These are phyloP conservation scores for Leccinum broughii DNA, from an alignment of 768 basidiomycete species.

Conservation along the genomic window DNA sequence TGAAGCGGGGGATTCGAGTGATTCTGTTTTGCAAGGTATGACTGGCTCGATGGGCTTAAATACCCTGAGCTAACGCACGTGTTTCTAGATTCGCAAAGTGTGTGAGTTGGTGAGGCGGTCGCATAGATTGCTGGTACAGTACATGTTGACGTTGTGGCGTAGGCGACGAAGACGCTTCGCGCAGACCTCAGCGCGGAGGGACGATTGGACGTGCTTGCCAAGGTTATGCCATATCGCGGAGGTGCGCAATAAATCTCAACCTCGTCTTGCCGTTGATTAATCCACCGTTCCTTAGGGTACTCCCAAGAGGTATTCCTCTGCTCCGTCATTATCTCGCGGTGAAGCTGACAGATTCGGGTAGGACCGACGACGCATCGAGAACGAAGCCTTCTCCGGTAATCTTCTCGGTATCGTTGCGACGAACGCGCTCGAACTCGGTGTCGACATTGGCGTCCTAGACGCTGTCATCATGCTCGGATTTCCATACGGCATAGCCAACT, in stretches of 20 bases:
- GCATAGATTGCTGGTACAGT: background rate
- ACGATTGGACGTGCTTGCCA: conserved; percentile 70
- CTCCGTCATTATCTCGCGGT: background rate
- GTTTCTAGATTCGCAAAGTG: conserved; percentile 64
- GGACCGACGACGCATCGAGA: conserved; percentile 83
- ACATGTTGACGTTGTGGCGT: conserved; percentile 21
- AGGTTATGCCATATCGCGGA: conserved; percentile 82
- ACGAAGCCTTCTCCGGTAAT: conserved; percentile 81
- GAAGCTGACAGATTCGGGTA: conserved; percentile 26
- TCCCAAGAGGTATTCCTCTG: conserved; percentile 54
- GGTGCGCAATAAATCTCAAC: conserved; percentile 44
- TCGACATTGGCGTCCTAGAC: conserved; percentile 89
- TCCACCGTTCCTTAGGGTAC: conserved; percentile 51
- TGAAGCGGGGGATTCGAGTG: conserved; percentile 77
- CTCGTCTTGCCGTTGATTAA: background rate
- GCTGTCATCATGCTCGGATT: conserved; percentile 90
- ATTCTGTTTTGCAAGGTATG: conserved; percentile 87
- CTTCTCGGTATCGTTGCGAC: conserved; percentile 87
- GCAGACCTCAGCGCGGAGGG: conserved; percentile 72
- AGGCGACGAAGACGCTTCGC: conserved; percentile 81
- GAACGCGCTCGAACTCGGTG: conserved; percentile 87
- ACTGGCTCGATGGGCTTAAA: background rate
- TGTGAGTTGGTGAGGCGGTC: conserved; percentile 68
- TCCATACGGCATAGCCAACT: conserved; percentile 76
- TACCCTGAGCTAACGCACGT: background rate